phyloP scores from a whole-genome alignment of 1,284 basidiomycete species.

The Vanrija sp. region DNA sequence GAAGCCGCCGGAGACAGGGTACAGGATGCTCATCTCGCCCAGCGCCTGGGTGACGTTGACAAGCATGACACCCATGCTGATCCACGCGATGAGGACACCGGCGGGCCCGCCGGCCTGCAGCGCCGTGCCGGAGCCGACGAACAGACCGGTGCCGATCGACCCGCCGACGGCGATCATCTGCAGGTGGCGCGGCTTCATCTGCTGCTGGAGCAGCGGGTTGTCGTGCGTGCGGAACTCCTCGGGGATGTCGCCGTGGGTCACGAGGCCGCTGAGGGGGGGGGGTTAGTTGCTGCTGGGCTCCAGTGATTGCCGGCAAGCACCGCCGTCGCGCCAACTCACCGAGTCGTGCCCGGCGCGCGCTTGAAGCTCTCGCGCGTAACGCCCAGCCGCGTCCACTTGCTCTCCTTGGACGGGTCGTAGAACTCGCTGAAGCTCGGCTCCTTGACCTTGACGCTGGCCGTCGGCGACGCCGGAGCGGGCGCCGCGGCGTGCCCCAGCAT shows the following conservation, averaged over 20 bases:
- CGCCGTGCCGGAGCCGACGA: conserved; percentile 51
- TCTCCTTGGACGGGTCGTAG: conserved; percentile 50
- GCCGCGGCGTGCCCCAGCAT: too few relatives aligned
- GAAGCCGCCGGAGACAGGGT: conserved; percentile 52
- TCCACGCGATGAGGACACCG: conserved; percentile 49
- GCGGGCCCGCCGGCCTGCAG: conserved; percentile 53
- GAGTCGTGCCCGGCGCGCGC: conserved; percentile 48
- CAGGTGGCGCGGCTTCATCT: conserved; percentile 48
- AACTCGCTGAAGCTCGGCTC: conserved; percentile 9
- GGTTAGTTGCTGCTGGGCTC: too few relatives aligned
- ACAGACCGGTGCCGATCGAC: conserved; percentile 20
- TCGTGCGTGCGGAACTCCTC: conserved; percentile 30
- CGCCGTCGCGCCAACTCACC: conserved; percentile 20
- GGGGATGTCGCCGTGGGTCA: conserved; percentile 35
- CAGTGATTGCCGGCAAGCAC: not conserved
- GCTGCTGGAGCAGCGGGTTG: conserved; percentile 47
- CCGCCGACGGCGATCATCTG: conserved; percentile 52
- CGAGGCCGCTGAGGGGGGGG: conserved; percentile 24
- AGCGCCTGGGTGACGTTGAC: conserved; percentile 43
- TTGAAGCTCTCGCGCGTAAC: conserved; percentile 49
- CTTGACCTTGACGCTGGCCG: too few relatives aligned
- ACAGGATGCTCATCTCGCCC: conserved; percentile 52
- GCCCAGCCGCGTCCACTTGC: conserved; percentile 44
- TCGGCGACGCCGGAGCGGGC: too few relatives aligned
- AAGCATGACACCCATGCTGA: conserved; percentile 33